These are phyloP conservation scores for Sporothrix schenckii DNA, from an alignment of 2,329 filamentous ascomycete genomes.

Conservation along the genomic window DNA sequence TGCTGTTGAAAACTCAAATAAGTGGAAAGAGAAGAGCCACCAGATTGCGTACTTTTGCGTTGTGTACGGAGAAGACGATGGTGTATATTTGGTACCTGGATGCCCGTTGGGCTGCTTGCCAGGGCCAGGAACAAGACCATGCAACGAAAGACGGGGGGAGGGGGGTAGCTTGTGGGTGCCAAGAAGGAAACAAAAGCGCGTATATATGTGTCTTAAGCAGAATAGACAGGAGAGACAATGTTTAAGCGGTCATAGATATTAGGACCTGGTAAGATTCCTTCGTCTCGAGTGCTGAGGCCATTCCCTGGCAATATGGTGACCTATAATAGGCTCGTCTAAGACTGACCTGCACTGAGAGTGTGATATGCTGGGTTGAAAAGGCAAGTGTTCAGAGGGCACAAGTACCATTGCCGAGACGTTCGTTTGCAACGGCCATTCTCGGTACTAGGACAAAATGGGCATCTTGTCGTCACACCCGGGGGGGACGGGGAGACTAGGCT, in stretches of 20 bases:
- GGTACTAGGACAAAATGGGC: slow-evolving; percentile 32
- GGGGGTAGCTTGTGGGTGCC: slow-evolving; percentile 23
- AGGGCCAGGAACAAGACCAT: slow-evolving; percentile 27
- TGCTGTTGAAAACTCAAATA: slow-evolving; percentile 22
- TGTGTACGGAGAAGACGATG: slow-evolving; percentile 9
- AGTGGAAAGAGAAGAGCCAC: slow-evolving; percentile 9
- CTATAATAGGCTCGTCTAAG: slow-evolving; percentile 32
- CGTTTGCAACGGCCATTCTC: slow-evolving; percentile 33
- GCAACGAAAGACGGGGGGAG: background rate
- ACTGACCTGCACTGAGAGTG: slow-evolving; percentile 21
- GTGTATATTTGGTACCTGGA: slow-evolving; percentile 29
- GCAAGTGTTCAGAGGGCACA: slow-evolving; percentile 10
- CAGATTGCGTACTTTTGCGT: slow-evolving; percentile 25
- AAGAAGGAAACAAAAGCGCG: slow-evolving; percentile 10
- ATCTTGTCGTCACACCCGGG: slow-evolving; percentile 25
- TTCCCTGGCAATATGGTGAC: slow-evolving; percentile 28
- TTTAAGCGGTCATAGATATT: slow-evolving; percentile 32
- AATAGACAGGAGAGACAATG: slow-evolving; percentile 13
- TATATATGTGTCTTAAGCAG: background rate
- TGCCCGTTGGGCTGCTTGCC: slow-evolving; percentile 27
- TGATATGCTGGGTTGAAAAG: slow-evolving; percentile 15
- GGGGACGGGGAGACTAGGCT: background rate
- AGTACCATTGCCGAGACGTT: slow-evolving; percentile 29
- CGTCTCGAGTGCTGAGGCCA: slow-evolving; percentile 27
- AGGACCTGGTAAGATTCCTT: slow-evolving; percentile 33